A percentile compares a stretch with the other conserved stretches of the same genome.
phyloP scores from a whole-genome alignment of 2,329 filamentous ascomycete species.

The Clathrospora elynae region DNA sequence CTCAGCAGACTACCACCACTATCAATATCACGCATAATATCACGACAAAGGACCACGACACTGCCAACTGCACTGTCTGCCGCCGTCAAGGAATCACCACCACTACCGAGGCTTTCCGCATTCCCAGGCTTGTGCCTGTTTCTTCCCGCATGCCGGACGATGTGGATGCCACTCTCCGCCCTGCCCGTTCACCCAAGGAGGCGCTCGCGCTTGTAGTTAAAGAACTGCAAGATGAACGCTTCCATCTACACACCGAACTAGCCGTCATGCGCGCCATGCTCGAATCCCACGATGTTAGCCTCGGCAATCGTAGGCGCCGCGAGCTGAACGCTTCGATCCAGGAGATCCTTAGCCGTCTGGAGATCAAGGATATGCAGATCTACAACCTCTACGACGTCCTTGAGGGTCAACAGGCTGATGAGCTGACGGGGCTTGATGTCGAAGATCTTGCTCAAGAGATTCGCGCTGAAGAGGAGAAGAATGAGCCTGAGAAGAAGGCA shows the following conservation, averaged over 20 bases:
- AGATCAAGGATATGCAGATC: slow-evolving; percentile 77
- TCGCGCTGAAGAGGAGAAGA: slow-evolving; percentile 47
- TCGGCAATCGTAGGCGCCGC: slow-evolving; percentile 69
- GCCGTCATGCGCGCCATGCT: slow-evolving; percentile 63
- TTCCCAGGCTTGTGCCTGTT: slow-evolving; percentile 58
- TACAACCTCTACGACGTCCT: slow-evolving; percentile 84
- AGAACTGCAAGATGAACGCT: slow-evolving; percentile 76
- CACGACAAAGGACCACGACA: slow-evolving; percentile 54
- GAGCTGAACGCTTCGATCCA: slow-evolving; percentile 66
- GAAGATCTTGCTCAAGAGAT: slow-evolving; percentile 53
- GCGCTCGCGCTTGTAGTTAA: slow-evolving; percentile 86
- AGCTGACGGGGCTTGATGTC: slow-evolving; percentile 50
- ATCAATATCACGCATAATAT: slow-evolving; percentile 25
- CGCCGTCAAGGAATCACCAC: slow-evolving; percentile 50
- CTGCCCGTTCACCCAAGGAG: slow-evolving; percentile 67
- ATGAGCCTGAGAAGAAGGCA: slow-evolving; percentile 37
- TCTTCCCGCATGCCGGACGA: slow-evolving; percentile 59
- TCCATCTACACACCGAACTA: slow-evolving; percentile 75
- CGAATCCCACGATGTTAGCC: slow-evolving; percentile 63
- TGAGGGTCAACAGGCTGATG: slow-evolving; percentile 73
- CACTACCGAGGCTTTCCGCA: slow-evolving; percentile 39
- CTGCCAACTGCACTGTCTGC: slow-evolving; percentile 63
- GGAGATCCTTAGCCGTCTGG: slow-evolving; percentile 65
- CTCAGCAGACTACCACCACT: slow-evolving; percentile 29
- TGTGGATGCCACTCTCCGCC: slow-evolving; percentile 64